Evolutionary conservation across 2,329 filamentous ascomycete species (phyloP).

Genomic region (Talaromyces sp.): DNA sequence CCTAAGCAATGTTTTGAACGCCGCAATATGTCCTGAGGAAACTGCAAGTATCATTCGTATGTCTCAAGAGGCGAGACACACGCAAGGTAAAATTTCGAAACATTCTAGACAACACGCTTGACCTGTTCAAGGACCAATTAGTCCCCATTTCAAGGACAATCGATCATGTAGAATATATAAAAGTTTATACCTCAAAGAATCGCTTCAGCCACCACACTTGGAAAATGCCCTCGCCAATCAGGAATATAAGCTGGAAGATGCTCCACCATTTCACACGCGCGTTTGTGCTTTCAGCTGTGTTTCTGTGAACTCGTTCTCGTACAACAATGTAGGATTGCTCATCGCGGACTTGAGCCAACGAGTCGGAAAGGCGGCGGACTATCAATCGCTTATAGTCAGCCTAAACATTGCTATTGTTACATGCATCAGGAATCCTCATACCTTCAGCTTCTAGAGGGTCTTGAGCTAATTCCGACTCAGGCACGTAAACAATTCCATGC

Average conservation of each 20-base stretch:
- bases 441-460: slow-evolving; percentile 90
- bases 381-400: neutral
- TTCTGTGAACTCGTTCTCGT: slow-evolving; percentile 91
- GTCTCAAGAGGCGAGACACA: neutral
- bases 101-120: slow-evolving; percentile 44
- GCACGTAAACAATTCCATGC: slow-evolving; percentile 95
- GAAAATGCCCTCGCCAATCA: slow-evolving; percentile 90
- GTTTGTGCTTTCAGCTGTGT: slow-evolving; percentile 98
- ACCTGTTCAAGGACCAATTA: slow-evolving; percentile 33
- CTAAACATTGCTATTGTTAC: slow-evolving; percentile 9
- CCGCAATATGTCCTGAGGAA: slow-evolving; percentile 9
- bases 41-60: slow-evolving; percentile 1
- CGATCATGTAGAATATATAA: slow-evolving; percentile 5
- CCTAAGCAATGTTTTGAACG: slow-evolving; percentile 13
- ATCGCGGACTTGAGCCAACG: slow-evolving; percentile 89
- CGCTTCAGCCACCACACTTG: slow-evolving; percentile 99
- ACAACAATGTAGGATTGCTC: slow-evolving; percentile 97
- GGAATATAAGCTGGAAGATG: slow-evolving; percentile 85
- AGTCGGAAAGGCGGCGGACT: slow-evolving; percentile 80
- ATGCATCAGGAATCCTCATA: slow-evolving; percentile 39
- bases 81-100: neutral
- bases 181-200: slow-evolving; percentile 77
- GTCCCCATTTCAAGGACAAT: neutral
- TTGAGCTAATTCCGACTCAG: slow-evolving; percentile 74
- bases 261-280: slow-evolving; percentile 99